phyloP scores from a whole-genome alignment of 108 stramenopile genomes.

The Chaetoceros tenuissimus region DNA sequence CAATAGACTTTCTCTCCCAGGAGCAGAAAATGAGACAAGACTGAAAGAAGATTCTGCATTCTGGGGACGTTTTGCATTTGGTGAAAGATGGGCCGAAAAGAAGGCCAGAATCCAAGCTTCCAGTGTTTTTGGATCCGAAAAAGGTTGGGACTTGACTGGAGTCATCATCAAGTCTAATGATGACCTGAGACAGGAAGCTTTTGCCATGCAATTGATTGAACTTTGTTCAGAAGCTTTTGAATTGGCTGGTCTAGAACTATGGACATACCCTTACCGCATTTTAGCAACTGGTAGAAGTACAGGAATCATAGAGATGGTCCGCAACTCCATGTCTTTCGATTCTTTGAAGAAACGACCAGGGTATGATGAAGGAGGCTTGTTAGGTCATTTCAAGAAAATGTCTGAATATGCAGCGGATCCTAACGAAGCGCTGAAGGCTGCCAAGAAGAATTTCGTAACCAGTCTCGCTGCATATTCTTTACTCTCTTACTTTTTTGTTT shows the following conservation, averaged over 20 bases:
- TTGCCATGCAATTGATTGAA: constrained; percentile 91
- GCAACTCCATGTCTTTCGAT: constrained; percentile 91
- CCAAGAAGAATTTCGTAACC: constrained; percentile 75
- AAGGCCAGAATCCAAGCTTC: constrained; percentile 74
- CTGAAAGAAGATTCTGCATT: constrained; percentile 80
- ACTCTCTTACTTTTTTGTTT: constrained; percentile 90
- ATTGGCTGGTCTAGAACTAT: constrained; percentile 80
- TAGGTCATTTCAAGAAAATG: constrained; percentile 73
- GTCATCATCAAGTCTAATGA: constrained; percentile 98
- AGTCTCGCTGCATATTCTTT: constrained; percentile 96
- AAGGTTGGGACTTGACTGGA: constrained; percentile 86
- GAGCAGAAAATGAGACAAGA: constrained; percentile 45
- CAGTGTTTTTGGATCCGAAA: constrained; percentile 57
- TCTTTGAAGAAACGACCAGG: constrained; percentile 93
- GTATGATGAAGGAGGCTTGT: constrained; percentile 66
- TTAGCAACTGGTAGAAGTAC: constrained; percentile 85
- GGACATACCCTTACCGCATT: constrained; percentile 91
- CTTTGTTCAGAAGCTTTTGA: constrained; percentile 88
- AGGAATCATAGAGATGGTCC: constrained; percentile 88
- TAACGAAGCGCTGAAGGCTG: constrained; percentile 60
- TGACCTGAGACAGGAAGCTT: constrained; percentile 95
- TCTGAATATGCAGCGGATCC: constrained; percentile 78
- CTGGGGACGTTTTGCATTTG: constrained; percentile 89
- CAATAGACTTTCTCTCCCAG: constrained; percentile 32
- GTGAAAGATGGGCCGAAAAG: constrained; percentile 93